A percentile compares a stretch with the other conserved stretches of the same genome.
These are phyloP conservation scores for Quercus suber DNA, from an alignment of 306 rosid species.

Conservation along the genomic window DNA sequence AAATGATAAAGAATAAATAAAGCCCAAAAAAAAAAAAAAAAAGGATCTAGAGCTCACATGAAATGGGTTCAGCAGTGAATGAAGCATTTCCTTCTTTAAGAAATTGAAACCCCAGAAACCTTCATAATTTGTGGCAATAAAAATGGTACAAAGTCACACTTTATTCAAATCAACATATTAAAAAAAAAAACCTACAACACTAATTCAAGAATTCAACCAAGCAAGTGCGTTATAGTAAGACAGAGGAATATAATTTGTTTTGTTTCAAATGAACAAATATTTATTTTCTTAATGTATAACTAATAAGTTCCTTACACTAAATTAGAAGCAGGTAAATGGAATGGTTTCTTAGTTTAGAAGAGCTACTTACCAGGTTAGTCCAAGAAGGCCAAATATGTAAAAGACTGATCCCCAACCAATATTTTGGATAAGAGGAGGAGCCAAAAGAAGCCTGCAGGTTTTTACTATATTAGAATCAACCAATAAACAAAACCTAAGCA, in stretches of 20 bases:
- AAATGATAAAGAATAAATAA: constrained; percentile 3
- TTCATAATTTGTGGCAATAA: constrained; percentile 33
- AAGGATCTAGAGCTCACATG: constrained; percentile 48
- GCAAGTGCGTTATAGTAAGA: neutral
- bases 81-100: constrained; percentile 49
- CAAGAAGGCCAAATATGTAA: constrained; percentile 74
- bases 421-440: constrained; percentile 90
- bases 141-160: constrained; percentile 5
- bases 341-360: constrained; percentile 9
- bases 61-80: constrained; percentile 40
- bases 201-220: neutral
- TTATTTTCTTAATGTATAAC: neutral
- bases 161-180: constrained; percentile 17
- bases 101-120: constrained; percentile 83
- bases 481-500: neutral
- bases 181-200: neutral
- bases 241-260: neutral
- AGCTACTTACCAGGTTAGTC: constrained; percentile 79
- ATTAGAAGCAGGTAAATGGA: neutral
- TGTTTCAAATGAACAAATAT: neutral
- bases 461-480: constrained; percentile 23
- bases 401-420: constrained; percentile 94
- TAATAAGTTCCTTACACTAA: neutral
- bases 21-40: neutral
- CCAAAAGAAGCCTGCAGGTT: constrained; percentile 77